phyloP scores from a whole-genome alignment of 495 filamentous ascomycete species.

The Bathelium albidoporum region DNA sequence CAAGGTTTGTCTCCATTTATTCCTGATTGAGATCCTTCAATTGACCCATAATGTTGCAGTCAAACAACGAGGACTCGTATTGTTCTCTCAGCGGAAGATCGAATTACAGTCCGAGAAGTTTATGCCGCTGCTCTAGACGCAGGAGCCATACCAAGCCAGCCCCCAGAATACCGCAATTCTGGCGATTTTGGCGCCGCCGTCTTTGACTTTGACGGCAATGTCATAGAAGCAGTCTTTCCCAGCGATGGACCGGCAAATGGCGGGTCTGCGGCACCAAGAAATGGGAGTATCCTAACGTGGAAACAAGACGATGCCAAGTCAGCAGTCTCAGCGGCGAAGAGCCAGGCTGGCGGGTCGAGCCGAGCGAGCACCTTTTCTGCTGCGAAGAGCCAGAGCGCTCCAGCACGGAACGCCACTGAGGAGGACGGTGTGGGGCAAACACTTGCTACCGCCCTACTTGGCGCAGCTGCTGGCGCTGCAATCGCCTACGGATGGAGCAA shows the following conservation, averaged over 20 bases:
- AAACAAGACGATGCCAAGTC: constrained; percentile 10
- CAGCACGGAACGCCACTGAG: background rate
- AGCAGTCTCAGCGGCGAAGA: background rate
- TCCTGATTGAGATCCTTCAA: background rate
- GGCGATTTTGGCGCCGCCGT: constrained; percentile 53
- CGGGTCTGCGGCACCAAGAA: constrained; percentile 9
- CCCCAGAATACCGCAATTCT: constrained; percentile 44
- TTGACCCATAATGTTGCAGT: background rate
- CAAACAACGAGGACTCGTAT: constrained; percentile 35
- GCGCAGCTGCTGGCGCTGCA: constrained; percentile 64
- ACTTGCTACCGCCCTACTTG: constrained; percentile 65
- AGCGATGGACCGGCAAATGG: constrained; percentile 13
- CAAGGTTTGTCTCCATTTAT: constrained; percentile 35
- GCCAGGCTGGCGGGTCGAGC: background rate
- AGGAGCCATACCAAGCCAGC: constrained; percentile 46
- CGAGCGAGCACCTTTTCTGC: background rate
- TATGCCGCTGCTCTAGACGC: constrained; percentile 48
- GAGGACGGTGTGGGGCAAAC: constrained; percentile 29
- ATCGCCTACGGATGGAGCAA: constrained; percentile 63
- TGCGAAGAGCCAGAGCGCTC: background rate
- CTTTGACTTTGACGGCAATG: constrained; percentile 51
- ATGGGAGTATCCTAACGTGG: constrained; percentile 30
- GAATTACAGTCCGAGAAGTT: constrained; percentile 47
- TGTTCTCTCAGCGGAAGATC: constrained; percentile 46
- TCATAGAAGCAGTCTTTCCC: constrained; percentile 49